phyloP scores from a whole-genome alignment of 1,139 yeast genomes.

The Geotrichum bryndzae region DNA sequence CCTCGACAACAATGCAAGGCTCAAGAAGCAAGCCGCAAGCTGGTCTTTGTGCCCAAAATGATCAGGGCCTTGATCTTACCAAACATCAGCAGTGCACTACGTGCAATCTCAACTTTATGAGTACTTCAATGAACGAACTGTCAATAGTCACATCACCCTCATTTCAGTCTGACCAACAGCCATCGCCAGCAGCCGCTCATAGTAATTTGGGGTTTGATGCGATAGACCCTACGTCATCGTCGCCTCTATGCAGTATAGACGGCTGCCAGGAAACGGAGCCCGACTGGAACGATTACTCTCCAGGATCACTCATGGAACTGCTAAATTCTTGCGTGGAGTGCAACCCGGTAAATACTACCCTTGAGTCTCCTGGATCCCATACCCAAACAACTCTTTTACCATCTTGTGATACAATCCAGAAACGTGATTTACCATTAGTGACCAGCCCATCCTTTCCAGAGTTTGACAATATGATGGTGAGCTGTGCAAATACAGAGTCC shows the following conservation, averaged over 20 bases:
- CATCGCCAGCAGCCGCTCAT: neutral
- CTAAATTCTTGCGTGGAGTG: neutral
- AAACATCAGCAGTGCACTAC: neutral
- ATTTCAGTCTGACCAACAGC: neutral
- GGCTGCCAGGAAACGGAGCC: neutral
- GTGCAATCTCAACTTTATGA: slow-evolving; percentile 9
- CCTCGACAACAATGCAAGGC: neutral
- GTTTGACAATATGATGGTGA: neutral
- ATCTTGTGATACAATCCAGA: neutral
- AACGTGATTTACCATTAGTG: neutral
- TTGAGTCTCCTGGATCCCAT: neutral
- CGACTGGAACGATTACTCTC: neutral
- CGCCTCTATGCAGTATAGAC: slow-evolving; percentile 2
- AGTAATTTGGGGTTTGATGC: neutral
- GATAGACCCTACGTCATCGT: neutral
- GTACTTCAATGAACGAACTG: slow-evolving; percentile 9
- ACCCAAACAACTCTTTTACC: neutral
- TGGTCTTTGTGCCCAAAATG: neutral
- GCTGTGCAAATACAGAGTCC: neutral
- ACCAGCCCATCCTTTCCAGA: neutral
- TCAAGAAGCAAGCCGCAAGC: neutral
- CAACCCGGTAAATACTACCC: neutral
- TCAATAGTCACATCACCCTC: neutral
- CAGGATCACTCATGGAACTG: neutral
- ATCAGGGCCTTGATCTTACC: neutral